phyloP scores from a whole-genome alignment of 176 grass and related monocot genomes.

The Zea luxurians region DNA sequence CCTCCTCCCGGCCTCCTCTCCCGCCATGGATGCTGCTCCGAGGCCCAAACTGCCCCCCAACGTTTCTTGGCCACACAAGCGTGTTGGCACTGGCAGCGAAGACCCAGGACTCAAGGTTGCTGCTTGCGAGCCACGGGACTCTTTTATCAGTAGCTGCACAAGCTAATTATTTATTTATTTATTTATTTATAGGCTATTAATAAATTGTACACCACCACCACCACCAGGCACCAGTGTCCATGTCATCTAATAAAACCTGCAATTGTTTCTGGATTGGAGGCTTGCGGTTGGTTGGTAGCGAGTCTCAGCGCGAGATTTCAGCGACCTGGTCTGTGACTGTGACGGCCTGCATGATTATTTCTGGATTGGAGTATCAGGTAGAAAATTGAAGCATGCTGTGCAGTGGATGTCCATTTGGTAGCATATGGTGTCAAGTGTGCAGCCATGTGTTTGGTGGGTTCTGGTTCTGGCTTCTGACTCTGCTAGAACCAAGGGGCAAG shows the following conservation, averaged over 20 bases:
- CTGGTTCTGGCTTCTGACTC: not conserved
- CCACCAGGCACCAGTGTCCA: not conserved
- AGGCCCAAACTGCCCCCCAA: not conserved
- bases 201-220: not conserved
- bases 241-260: not conserved
- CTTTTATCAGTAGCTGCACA: not conserved
- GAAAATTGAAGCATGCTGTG: not conserved
- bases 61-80: not conserved
- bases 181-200: not conserved
- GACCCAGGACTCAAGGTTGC: not conserved
- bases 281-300: conserved; percentile 13
- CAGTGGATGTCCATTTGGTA: not conserved
- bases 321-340: not conserved
- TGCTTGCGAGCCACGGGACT: not conserved
- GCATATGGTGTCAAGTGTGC: no score
- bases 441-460: not conserved
- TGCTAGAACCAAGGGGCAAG: conserved; percentile 8
- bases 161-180: no score
- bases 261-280: not conserved
- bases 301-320: not conserved
- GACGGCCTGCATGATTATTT: conserved; percentile 1
- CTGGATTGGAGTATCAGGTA: not conserved
- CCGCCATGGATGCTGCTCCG: conserved; percentile 13
- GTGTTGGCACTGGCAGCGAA: not conserved
- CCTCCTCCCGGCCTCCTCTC: conserved; percentile 40